Evolutionary conservation across 257 asterid genomes (phyloP).

Genomic region (Lavandula angustifolia): DNA sequence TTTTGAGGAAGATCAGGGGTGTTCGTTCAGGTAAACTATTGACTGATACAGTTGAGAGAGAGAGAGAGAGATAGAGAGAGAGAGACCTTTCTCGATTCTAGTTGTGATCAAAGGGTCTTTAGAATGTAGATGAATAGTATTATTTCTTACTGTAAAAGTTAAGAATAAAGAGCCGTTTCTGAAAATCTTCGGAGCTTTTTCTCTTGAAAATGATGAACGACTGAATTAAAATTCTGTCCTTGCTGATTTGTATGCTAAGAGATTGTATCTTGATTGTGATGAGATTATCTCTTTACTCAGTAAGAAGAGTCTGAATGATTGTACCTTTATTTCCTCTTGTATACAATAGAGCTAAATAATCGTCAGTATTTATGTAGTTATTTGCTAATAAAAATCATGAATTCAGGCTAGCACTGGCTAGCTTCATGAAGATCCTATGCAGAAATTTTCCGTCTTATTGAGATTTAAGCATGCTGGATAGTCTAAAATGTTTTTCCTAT

Average conservation of each 20-base stretch:
- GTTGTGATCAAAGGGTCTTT: conserved; percentile 6
- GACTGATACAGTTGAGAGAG: background rate
- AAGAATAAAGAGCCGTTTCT: conserved; percentile 14
- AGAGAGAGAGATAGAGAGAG: background rate
- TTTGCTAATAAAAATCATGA: background rate
- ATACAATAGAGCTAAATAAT: background rate
- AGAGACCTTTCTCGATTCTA: background rate
- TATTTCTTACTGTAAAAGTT: conserved; percentile 22
- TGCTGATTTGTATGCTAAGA: conserved; percentile 17
- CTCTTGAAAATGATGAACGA: background rate
- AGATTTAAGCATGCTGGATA: background rate
- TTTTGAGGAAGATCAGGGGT: conserved; percentile 29
- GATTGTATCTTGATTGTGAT: conserved; percentile 11
- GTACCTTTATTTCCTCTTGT: background rate
- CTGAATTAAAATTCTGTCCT: conserved; percentile 9
- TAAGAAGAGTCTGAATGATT: conserved; percentile 19
- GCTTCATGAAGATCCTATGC: background rate
- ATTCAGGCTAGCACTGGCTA: background rate
- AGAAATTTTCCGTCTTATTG: background rate
- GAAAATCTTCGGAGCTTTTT: background rate
- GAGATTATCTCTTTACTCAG: conserved; percentile 15
- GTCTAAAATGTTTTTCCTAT: background rate
- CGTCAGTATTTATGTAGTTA: background rate
- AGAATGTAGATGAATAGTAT: background rate
- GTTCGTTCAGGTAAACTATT: conserved; percentile 29